Base-by-base conservation (phyloP, 768 basidiomycete genomes). In the Tricholoma sp. region DNA sequence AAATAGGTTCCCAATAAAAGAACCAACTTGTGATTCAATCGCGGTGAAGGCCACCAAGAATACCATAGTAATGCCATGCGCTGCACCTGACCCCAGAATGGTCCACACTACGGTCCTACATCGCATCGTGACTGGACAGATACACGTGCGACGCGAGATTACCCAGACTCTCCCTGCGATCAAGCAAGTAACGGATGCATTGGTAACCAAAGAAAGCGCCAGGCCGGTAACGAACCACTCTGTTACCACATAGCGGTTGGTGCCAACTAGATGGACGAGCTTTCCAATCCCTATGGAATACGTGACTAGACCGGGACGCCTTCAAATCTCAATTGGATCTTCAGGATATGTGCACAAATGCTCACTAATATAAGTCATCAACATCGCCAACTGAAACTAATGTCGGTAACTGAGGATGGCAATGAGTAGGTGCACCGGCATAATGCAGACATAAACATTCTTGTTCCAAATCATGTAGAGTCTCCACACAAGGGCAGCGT, bases 401-500 rank as follows among this genome's bases (percentile, higher is more conserved):
- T 12, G 10, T 32, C 3, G 6, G 4, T 27, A 41, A 24, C 46
- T 24, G 12, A 24, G 18, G 47, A 21, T 37, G 24, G 24, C 24
- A 27, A 21, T 4, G 18, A 21, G 12, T 46, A 51, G 21, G 49
- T 39, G 22, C 43, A 59, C 58, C 4, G 50, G 54, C 24, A 50
- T 18, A 7, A 50, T 14, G 51, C 19, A 60, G 43, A 39, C 43
- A 24, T 50, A 57, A 1, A 51, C 31, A 22, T 60, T 64, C 3
- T 57, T 59, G 7, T 57, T 58, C 63, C 63, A 64, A 3, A 66
- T 60, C 18, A 59, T 52, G 35, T 66, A 64, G 4, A 64, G 41
- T 4, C 65, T 43, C 65, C 65, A 66, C 12, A 66, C 43, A n/a
- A 66, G 53, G 21, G 61, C 53, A 19, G 57, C 37, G 29, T 64